These are phyloP conservation scores for Pestalotiopsis sp. DNA, from an alignment of 2,329 filamentous ascomycete species.

Conservation along the genomic window DNA sequence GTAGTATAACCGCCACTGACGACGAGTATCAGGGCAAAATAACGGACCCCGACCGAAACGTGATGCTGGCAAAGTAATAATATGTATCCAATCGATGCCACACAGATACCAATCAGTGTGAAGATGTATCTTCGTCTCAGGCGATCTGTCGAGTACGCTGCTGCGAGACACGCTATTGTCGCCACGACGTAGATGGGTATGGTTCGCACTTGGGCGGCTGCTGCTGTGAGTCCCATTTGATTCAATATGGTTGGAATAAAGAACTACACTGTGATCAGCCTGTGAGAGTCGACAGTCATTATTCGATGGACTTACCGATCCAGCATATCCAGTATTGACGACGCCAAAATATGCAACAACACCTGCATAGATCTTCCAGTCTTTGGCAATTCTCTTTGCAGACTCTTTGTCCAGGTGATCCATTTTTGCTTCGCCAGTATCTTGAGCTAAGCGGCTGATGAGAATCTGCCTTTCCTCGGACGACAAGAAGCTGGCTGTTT, in stretches of 20 bases:
- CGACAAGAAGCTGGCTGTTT: constrained; percentile 45
- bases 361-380: constrained; percentile 48
- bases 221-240: constrained; percentile 36
- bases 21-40: constrained; percentile 58
- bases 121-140: constrained; percentile 56
- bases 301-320: constrained; percentile 20
- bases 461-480: constrained; percentile 46
- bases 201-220: constrained; percentile 36
- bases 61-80: constrained; percentile 52
- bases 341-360: constrained; percentile 37
- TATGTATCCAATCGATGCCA: constrained; percentile 57
- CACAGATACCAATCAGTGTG: constrained; percentile 49
- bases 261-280: constrained; percentile 18
- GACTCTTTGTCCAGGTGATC: constrained; percentile 52
- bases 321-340: constrained; percentile 48
- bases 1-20: constrained; percentile 56
- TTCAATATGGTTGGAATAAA: constrained; percentile 42
- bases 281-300: background rate
- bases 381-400: constrained; percentile 45
- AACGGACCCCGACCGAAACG: constrained; percentile 50
- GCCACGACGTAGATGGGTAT: constrained; percentile 41
- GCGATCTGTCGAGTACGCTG: constrained; percentile 50
- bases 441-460: constrained; percentile 33
- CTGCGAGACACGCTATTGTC: constrained; percentile 29
- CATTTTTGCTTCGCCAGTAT: constrained; percentile 50